phyloP scores from a whole-genome alignment of 306 rosid species.

The Trifolium dubium region DNA sequence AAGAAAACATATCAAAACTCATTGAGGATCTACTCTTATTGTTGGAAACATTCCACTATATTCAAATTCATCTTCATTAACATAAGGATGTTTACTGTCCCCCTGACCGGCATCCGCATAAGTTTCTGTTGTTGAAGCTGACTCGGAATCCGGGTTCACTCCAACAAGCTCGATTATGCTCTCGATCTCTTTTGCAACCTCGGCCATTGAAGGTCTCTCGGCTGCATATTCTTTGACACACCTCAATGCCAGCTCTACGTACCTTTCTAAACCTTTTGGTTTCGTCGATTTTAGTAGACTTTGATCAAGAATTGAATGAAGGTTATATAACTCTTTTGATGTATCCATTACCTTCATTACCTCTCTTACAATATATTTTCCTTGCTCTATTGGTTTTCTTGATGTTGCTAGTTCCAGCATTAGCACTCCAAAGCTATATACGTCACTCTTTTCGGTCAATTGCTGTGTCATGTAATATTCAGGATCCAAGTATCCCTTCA shows the following conservation, averaged over 20 bases:
- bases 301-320: conserved; percentile 61
- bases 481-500: conserved; percentile 76
- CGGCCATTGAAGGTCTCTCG: conserved; percentile 74
- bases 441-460: conserved; percentile 79
- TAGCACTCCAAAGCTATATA: conserved; percentile 77
- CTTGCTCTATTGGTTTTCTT: conserved; percentile 69
- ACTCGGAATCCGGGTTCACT: conserved; percentile 55
- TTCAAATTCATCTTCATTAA: conserved; percentile 36
- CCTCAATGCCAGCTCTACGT: conserved; percentile 63
- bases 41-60: conserved; percentile 57
- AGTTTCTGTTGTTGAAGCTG: conserved; percentile 56
- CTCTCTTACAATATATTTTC: conserved; percentile 72
- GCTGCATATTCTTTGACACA: conserved; percentile 64
- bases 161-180: conserved; percentile 58
- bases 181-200: conserved; percentile 77
- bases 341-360: conserved; percentile 58
- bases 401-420: conserved; percentile 77
- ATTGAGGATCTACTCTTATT: conserved; percentile 50
- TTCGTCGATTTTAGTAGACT: conserved; percentile 43
- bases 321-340: conserved; percentile 57
- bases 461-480: conserved; percentile 64
- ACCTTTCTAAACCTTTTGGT: conserved; percentile 59
- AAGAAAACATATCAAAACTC: conserved; percentile 25
- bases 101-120: conserved; percentile 39
- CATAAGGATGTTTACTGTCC: conserved; percentile 46